Conservation (phyloP, 1,284 basidiomycete genomes). For the Apiotrichum siamense region DNA sequence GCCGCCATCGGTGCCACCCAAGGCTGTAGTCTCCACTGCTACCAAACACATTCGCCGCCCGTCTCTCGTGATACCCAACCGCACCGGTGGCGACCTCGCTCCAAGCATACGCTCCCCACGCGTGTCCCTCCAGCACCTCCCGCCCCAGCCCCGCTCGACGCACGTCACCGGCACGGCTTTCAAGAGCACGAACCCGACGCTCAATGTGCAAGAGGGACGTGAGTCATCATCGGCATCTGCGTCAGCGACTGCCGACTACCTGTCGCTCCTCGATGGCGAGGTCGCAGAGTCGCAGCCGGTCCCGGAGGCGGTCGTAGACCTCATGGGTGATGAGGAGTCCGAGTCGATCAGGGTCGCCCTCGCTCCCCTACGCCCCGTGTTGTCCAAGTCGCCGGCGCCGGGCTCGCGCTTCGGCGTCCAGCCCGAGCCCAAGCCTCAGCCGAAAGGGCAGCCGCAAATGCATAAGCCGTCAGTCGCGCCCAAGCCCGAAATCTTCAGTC, state of each 20-base stretch:
- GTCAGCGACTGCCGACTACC: constrained; percentile 15
- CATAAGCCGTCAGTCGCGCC: background rate
- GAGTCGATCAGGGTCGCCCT: constrained; percentile 5
- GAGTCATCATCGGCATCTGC: background rate
- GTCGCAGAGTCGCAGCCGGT: background rate
- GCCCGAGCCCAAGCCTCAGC: background rate
- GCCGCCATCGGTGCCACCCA: background rate
- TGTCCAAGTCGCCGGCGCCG: constrained; percentile 6
- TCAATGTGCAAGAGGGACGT: too few relatives aligned
- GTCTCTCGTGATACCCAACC: constrained; percentile 32
- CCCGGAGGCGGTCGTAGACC: constrained; percentile 1
- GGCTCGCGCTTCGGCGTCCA: constrained; percentile 9
- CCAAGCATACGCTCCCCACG: background rate
- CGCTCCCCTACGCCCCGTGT: constrained; percentile 7
- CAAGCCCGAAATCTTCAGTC: constrained; percentile 13
- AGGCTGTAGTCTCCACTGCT: background rate
- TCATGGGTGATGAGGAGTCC: constrained; percentile 12
- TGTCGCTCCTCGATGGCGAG: constrained; percentile 11
- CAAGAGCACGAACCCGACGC: constrained; percentile 15
- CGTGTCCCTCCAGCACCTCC: background rate
- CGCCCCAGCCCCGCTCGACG: constrained; percentile 36
- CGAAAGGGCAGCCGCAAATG: constrained; percentile 1
- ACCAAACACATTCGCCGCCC: constrained; percentile 9
- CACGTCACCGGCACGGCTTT: constrained; percentile 48
- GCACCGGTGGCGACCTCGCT: constrained; percentile 33